A percentile compares a stretch with the other conserved stretches of the same genome.
Conservation (phyloP, 2,329 filamentous ascomycete genomes). For the Claviceps maximensis region DNA sequence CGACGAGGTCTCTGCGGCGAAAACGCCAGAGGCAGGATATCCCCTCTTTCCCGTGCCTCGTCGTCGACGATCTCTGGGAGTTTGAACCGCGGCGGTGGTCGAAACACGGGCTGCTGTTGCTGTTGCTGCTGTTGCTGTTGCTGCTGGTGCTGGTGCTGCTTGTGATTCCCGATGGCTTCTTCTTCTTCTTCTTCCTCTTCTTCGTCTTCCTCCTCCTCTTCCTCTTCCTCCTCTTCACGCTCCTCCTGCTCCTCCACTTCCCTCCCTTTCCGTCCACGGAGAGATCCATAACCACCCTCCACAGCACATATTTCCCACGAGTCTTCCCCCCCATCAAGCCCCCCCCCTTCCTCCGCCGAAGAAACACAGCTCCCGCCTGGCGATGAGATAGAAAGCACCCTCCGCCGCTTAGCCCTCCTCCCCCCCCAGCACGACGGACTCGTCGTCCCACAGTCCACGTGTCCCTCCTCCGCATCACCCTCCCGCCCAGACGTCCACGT, state of each 20-base stretch:
- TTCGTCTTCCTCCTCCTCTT: not conserved
- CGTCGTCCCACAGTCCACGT: not conserved
- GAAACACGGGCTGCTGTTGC: slow-evolving; percentile 24
- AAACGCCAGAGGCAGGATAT: slow-evolving; percentile 17
- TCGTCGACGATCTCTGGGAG: slow-evolving; percentile 12
- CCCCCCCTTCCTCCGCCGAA: not conserved
- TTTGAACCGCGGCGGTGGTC: slow-evolving; percentile 27
- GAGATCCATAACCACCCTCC: no score
- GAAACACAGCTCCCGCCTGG: slow-evolving; percentile 10
- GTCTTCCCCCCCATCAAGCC: not conserved
- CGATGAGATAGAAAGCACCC: slow-evolving; percentile 13
- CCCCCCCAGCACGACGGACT: slow-evolving; percentile 2
- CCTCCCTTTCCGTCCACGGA: no score
- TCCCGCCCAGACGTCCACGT: no score
- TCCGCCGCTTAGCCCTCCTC: slow-evolving; percentile 9
- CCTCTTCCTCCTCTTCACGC: no score
- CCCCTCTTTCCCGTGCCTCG: slow-evolving; percentile 4
- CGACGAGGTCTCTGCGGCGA: slow-evolving; percentile 25
- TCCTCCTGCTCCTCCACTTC: not conserved
- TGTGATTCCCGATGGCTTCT: not conserved
- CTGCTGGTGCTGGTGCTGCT: no score
- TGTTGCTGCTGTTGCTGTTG: no score
- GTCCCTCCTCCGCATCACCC: no score
- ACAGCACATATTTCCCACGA: no score
- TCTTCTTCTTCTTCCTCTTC: not conserved